Percentiles rank a stretch among this genome's conserved stretches.
Evolutionary conservation across 805 yeast species (phyloP).

Genomic region (Limtongia smithiae): DNA sequence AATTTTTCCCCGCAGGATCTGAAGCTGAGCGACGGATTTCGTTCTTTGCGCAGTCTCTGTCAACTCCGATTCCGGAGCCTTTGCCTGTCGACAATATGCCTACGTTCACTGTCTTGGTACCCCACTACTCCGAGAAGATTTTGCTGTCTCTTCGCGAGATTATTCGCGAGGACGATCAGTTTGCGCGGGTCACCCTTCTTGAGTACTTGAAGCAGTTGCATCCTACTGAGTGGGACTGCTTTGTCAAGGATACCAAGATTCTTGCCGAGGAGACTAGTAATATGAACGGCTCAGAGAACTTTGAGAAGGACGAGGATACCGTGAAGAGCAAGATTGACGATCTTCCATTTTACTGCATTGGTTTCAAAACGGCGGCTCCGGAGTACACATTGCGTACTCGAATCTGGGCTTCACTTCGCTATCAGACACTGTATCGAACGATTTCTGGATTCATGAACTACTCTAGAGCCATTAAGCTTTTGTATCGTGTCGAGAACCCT

Average conservation of each 20-base stretch:
- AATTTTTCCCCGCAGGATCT: conserved; percentile 93
- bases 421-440: conserved; percentile 95
- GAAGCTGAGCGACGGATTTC: conserved; percentile 99
- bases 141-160: conserved; percentile 90
- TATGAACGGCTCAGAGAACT: conserved; percentile 36
- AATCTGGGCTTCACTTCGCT: conserved; percentile 97
- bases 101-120: conserved; percentile 92
- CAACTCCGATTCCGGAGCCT: conserved; percentile 98
- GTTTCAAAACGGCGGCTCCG: conserved; percentile 96
- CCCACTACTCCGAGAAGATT: conserved; percentile 95
- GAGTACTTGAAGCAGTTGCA: conserved; percentile 94
- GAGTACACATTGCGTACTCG: conserved; percentile 94
- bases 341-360: conserved; percentile 90
- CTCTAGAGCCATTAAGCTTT: conserved; percentile 88
- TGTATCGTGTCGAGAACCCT: conserved; percentile 92
- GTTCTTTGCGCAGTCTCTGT: conserved; percentile 97
- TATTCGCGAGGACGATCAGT: conserved; percentile 95
- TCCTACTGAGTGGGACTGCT: conserved; percentile 97
- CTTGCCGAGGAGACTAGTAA: conserved; percentile 92
- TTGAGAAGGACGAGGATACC: conserved; percentile 52
- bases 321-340: conserved; percentile 86
- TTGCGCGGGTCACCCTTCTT: conserved; percentile 86
- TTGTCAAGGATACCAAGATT: conserved; percentile 92
- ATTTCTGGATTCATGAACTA: conserved; percentile 98
- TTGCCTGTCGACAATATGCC: conserved; percentile 99